Conservation (phyloP, 257 asterid species). For the Nicotiana attenuata region DNA sequence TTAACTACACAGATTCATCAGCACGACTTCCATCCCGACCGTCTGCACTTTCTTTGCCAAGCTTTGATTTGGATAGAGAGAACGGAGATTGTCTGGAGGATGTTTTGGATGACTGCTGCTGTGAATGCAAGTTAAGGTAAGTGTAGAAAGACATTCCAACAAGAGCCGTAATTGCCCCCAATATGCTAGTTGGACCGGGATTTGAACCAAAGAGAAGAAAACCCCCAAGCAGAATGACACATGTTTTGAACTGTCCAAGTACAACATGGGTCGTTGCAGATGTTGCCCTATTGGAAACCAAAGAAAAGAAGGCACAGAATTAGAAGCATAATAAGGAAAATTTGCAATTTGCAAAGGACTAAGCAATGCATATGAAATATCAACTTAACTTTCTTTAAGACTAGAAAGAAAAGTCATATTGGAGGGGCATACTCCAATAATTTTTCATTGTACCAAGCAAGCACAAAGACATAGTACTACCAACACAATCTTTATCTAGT, state of each 20-base stretch:
- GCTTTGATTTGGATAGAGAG: conserved; percentile 71
- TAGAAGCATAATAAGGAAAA: background rate
- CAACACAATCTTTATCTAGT: background rate
- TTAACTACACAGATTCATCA: conserved; percentile 47
- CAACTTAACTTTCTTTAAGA: background rate
- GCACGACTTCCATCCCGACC: conserved; percentile 35
- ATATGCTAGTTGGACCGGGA: conserved; percentile 75
- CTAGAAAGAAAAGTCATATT: background rate
- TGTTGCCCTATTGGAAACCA: conserved; percentile 52
- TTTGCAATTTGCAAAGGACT: background rate
- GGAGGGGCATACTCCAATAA: background rate
- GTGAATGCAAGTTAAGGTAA: conserved; percentile 66
- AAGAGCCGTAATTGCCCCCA: conserved; percentile 80
- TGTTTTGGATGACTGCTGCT: conserved; percentile 42
- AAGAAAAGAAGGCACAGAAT: background rate
- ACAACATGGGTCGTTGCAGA: conserved; percentile 97
- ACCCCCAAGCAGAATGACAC: conserved; percentile 91
- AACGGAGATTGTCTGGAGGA: conserved; percentile 43
- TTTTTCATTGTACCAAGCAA: background rate
- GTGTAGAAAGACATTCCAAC: conserved; percentile 83
- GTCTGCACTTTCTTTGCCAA: conserved; percentile 65
- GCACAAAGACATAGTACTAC: background rate
- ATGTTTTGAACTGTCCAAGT: conserved; percentile 96
- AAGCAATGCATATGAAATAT: background rate
- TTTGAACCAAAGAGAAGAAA: conserved; percentile 79